Base-by-base conservation (phyloP, 192 early-diverging fungal genomes). In the Backusella morwellensis region DNA sequence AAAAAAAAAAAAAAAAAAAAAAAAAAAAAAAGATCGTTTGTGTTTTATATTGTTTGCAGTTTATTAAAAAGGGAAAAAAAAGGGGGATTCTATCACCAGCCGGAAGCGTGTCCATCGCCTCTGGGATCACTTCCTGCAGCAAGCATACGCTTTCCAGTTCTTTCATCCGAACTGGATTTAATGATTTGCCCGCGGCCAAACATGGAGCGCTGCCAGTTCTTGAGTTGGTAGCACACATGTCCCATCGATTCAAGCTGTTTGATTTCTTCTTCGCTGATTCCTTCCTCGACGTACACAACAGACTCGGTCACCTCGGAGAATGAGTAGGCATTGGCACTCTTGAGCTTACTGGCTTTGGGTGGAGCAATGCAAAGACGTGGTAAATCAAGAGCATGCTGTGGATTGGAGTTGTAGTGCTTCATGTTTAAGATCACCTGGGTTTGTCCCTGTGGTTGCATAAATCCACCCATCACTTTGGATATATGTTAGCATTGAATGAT, bases 361-460 rank as follows among this genome's bases (percentile, higher is more conserved):
- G 90, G 86, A 4, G 77, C 77, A 68, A 94, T 86, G 78, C 89
- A 90, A 67, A 94, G 82, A 36, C 94, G 84, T 59, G 92, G 92
- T 2, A 84, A 74, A 78, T 95, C 94, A 15, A 95, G 78, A 12
- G 92, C 90, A 4, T 75, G 78, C 78, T 95, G 94, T 41, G 90
- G 88, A 44, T 84, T 83, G 77, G 86, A 85, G 8, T 83, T 80
- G 66, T 87, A 89, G 72, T 87, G 84, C 63, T 89, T 68, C 23
- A 91, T 80, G 72, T 93, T 93, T 36, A 94, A 68, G 70, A 95
- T 81, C 8, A 93, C 90, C 83, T 95, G 94, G 3, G 94, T 77
- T 54, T 95, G 93, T n/a, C 93, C 93, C 81, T 95, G 94, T 21
- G 94, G 94, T 81, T 95, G 94, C 87, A 91, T 92, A 78, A 87